Base-by-base conservation (phyloP, 73 alveolate species). In the Blepharisma stoltei region DNA sequence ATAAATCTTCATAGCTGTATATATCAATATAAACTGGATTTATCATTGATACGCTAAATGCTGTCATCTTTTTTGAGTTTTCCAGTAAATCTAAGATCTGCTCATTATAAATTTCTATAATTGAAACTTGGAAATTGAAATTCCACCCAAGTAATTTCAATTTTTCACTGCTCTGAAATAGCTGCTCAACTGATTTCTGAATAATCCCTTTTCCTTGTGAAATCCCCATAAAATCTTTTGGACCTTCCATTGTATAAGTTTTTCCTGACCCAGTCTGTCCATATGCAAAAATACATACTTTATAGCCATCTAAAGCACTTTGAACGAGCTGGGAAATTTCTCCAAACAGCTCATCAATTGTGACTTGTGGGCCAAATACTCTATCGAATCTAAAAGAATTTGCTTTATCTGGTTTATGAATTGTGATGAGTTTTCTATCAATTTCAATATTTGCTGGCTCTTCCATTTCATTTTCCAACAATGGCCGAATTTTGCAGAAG, bases 211-310 rank as follows among this genome's bases (percentile, higher is more conserved):
- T 60, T n/a, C 18, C 46, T 60, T n/a, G 18, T 0, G 14, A 9
- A 9, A 9, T 60, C 27, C 23, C 66, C 23, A 14, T 52, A 93
- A 90, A 21, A 83, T 80, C 46, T 85, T 86, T 88, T 52, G 85
- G 90, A 9, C 99, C 99, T 76, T 93, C 89, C 92, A 96, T 93
- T 5, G 99, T 95, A 78, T 77, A 92, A 1, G 99, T 96, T 78
- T 96, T 96, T n/a, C 99, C 99, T 32, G 97, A 82, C 4, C 99
- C 99, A 6, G 99, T 96, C 86, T 95, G 94, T 0, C 99, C 99
- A 86, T 96, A 96, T 18, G 99, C 99, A 71, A 96, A 95, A 7
- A 96, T 94, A 83, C 98, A 95, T n/a, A 96, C 98, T 91, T 95
- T 96, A 69, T 86, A 94, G 7, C 99, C 99, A 88, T 95, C 99